Base-by-base conservation (phyloP, 1,284 basidiomycete species). In the Ustilago xerochloae region DNA sequence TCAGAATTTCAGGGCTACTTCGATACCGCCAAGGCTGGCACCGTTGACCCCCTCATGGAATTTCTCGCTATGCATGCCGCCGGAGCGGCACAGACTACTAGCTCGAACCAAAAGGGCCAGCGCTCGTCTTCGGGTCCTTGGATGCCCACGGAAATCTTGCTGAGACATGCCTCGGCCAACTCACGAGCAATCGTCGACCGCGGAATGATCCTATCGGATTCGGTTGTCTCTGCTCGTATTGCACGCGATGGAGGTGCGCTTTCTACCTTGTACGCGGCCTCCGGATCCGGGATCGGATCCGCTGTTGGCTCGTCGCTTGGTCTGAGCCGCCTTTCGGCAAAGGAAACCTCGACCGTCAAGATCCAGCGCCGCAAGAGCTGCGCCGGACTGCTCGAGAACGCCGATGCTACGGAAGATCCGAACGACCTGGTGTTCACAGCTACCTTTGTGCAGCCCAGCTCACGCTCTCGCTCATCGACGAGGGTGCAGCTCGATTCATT, bases 191-290 rank as follows among this genome's bases (percentile, higher is more conserved):
- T 73, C 26, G 72, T 78, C 22, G 80, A 84, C 50, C 77, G 79
- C 9, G 75, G 76, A 16, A 84, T 83, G 81, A 47, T 83, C 26
- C 76, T 83, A 43, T 81, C 81, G 13, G 80, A 83, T 39, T 58
- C 72, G 18, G 74, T 77, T 53, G 69, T 80, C 33, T 68, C 71
- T n/a, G 77, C 78, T n/a, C 72, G 78, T 16, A 63, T 68, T 4
- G 64, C 69, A 3, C 39, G 68, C n/a, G 74, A 74, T 18, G 68
- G 63, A 18, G 64, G 63, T 12, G 60, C 75, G 9, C 39, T 71
- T 6, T 65, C 73, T 20, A 72, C 69, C 6, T 54, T 73, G 22
- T 66, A 66, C 26, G 66, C 57, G 16, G 63, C 63, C 26, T 59
- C 64, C 16, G 70, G 67, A 13, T 68, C 76, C 8, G 65, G 73